Evolutionary conservation across 1,284 basidiomycete genomes (phyloP).

Genomic region (Ustilago curta): DNA sequence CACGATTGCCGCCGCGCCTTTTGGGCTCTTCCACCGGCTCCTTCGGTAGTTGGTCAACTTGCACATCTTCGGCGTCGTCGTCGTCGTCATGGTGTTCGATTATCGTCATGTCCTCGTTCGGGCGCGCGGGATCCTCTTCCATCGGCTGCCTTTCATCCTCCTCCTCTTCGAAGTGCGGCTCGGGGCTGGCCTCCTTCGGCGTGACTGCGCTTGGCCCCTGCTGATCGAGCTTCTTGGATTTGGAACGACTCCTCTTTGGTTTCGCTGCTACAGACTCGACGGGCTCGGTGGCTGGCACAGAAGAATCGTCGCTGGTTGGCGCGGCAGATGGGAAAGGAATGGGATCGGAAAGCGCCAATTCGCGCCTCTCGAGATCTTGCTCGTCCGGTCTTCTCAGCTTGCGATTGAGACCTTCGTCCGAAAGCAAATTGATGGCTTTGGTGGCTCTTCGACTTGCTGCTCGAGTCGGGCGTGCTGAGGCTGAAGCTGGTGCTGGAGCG

Average conservation of each 20-base stretch:
- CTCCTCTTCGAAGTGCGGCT: constrained; percentile 7
- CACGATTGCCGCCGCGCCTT: constrained; percentile 18
- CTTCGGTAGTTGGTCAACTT: not conserved
- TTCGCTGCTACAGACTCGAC: constrained; percentile 4
- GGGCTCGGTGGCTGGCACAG: constrained; percentile 22
- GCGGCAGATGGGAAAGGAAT: constrained; percentile 23
- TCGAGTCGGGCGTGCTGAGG: constrained; percentile 21
- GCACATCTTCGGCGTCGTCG: constrained; percentile 14
- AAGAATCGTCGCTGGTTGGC: constrained; percentile 7
- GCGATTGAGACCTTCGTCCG: constrained; percentile 38
- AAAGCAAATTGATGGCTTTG: constrained; percentile 34
- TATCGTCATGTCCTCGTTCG: constrained; percentile 23
- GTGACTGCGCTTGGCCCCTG: constrained; percentile 3
- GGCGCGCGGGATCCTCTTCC: constrained; percentile 13
- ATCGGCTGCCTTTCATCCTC: constrained; percentile 13
- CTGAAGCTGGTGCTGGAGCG: constrained; percentile 6
- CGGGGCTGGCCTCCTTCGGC: constrained; percentile 7
- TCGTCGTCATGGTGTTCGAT: constrained; percentile 25
- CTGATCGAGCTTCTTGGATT: constrained; percentile 38
- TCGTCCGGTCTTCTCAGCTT: constrained; percentile 34
- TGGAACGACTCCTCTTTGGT: constrained; percentile 41
- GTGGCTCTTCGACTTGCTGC: constrained; percentile 46
- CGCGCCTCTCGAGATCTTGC: constrained; percentile 31
- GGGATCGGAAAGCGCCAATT: constrained; percentile 34
- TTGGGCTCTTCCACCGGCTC: constrained; percentile 31